Conservation (phyloP, 2,329 filamentous ascomycete species). For the Ascochyta lentis region DNA sequence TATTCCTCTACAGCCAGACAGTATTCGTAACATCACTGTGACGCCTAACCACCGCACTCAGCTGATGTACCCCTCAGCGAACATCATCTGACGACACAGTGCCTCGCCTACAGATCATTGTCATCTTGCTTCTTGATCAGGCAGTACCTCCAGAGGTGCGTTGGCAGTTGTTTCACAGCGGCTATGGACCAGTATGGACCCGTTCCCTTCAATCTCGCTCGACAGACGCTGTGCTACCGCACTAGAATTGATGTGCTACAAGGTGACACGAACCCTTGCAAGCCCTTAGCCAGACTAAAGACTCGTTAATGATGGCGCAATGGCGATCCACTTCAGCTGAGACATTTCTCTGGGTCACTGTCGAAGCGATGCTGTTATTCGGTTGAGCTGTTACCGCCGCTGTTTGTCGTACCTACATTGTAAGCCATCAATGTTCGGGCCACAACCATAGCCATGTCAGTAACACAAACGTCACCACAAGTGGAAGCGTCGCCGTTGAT, state of each 20-base stretch:
- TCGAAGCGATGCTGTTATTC: constrained; percentile 3
- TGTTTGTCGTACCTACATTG: constrained; percentile 2
- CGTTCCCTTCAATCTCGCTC: constrained; percentile 22
- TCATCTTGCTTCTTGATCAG: constrained; percentile 6
- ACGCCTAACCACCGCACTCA: not conserved
- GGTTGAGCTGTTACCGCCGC: constrained; percentile 1
- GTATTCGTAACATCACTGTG: not conserved
- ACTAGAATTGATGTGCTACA: constrained; percentile 26
- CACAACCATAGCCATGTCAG: not conserved
- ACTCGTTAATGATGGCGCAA: constrained; percentile 3
- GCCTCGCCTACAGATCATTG: constrained; percentile 1
- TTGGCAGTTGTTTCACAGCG: constrained; percentile 36
- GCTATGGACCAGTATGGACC: not conserved
- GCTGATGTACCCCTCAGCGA: not conserved
- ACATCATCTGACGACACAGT: constrained; percentile 15
- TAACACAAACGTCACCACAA: constrained; percentile 20
- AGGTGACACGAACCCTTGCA: constrained; percentile 14
- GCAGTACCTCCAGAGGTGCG: constrained; percentile 18
- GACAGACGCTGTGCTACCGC: constrained; percentile 28
- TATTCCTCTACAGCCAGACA: too few relatives aligned
- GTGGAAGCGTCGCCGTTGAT: constrained; percentile 19
- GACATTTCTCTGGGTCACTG: constrained; percentile 2
- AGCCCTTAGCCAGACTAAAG: not conserved
- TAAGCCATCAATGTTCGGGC: not conserved
- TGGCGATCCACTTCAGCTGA: constrained; percentile 5